Base-by-base conservation (phyloP, 2,329 filamentous ascomycete species). In the Pseudocercospora cruenta region DNA sequence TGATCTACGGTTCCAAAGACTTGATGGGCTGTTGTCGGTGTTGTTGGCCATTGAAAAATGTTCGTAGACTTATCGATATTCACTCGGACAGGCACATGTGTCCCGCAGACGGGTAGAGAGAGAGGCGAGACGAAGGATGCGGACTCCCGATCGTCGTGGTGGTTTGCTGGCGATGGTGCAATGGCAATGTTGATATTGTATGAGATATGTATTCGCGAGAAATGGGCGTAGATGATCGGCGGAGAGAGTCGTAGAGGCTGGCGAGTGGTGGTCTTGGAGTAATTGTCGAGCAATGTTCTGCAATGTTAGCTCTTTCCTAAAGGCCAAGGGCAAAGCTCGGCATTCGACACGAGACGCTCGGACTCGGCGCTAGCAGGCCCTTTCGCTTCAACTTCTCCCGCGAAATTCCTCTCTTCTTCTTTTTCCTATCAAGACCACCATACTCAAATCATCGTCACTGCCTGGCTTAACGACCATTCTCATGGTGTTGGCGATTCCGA, bases 1-100 rank as follows among this genome's bases (percentile, higher is more conserved):
- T 82, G 89, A 90, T 82, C 92, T 90, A 81, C 92, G 90, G 82
- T 88, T 90, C 91, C 92, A 94, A 84, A 88, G 80, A 65, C 73
- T 77, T 60, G 73, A 72, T 60, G 75, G 74, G 69, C 71, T 76
- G 67, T 77, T 77, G 64, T 76, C 73, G 70, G 69, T 71, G 66
- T 73, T 73, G 67, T 71, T 62, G 64, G 64, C 74, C 74, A 76
- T 77, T 73, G 67, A 65, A 19, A 21, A 58, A 16, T 12, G 28
- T n/a, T 58, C 21, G 55, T 10, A 39, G 33, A 21, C 19, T 14
- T 36, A 19, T 14, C 36, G 28, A 19, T 36, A 58, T 39, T 39
- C 31, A 58, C 55, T 58, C 33, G 31, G 51, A 19, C 24, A 45
- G 53, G 53, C 26, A 33, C 31, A 61, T 47, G 24, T 36, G 49